These are phyloP conservation scores for Puccinia hordei DNA, from an alignment of 1,284 basidiomycete genomes.

Conservation along the genomic window DNA sequence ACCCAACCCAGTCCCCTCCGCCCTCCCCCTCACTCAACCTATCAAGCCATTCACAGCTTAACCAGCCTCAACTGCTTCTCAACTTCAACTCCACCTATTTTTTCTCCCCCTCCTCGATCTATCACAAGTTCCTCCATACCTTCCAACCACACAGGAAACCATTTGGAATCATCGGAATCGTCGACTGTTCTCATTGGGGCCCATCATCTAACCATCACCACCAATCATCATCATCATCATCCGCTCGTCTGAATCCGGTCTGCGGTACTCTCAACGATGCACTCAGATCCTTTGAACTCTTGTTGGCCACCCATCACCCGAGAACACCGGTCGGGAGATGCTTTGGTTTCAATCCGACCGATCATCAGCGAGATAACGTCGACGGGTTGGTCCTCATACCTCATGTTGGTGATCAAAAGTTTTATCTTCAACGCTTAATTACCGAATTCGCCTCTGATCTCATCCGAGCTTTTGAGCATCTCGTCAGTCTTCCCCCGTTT, in stretches of 20 bases:
- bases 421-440: constrained; percentile 32
- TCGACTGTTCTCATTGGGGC: constrained; percentile 34
- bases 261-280: constrained; percentile 30
- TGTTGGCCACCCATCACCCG: constrained; percentile 38
- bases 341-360: constrained; percentile 38
- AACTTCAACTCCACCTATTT: constrained; percentile 27
- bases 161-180: constrained; percentile 43
- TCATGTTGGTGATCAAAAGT: constrained; percentile 42
- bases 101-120: constrained; percentile 24
- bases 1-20: background rate
- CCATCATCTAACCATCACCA: constrained; percentile 5
- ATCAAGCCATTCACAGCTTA: background rate
- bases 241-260: background rate
- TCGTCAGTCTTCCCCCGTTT: constrained; percentile 20
- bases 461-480: constrained; percentile 21
- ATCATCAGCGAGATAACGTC: constrained; percentile 34
- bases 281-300: constrained; percentile 26
- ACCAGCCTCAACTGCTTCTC: constrained; percentile 21
- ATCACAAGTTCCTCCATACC: constrained; percentile 26
- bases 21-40: background rate
- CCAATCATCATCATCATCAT: background rate
- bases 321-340: constrained; percentile 38
- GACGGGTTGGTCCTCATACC: constrained; percentile 35
- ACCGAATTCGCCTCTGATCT: constrained; percentile 43
- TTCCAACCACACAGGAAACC: constrained; percentile 39